A percentile compares a stretch with the other conserved stretches of the same genome.
phyloP scores from a whole-genome alignment of 441 rosid species.

The Eruca vesicaria region DNA sequence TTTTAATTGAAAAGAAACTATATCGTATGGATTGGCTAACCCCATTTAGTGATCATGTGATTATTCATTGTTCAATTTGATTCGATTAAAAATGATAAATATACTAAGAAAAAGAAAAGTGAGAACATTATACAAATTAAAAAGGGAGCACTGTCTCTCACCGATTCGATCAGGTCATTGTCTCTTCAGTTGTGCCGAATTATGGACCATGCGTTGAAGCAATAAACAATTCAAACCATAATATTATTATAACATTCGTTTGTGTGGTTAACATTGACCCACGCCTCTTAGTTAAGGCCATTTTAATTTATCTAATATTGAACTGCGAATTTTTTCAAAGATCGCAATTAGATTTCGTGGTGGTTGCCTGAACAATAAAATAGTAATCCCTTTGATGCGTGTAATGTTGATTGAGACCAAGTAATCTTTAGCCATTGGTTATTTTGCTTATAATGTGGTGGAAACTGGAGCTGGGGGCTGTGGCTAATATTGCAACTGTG shows the following conservation, averaged over 20 bases:
- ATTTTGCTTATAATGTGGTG: not conserved
- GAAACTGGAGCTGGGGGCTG: not conserved
- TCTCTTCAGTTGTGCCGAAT: slow-evolving; percentile 19
- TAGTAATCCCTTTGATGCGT: slow-evolving; percentile 13
- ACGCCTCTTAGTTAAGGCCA: slow-evolving; percentile 17
- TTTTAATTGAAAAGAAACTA: not conserved
- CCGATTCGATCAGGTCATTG: slow-evolving; percentile 26
- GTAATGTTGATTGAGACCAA: slow-evolving; percentile 7
- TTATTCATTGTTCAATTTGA: slow-evolving; percentile 1
- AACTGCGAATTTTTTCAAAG: not conserved
- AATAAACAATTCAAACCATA: not conserved
- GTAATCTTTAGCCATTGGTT: slow-evolving; percentile 14
- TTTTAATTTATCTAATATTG: not conserved
- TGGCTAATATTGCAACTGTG: not conserved
- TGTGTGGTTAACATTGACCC: slow-evolving; percentile 30
- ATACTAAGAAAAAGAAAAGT: not conserved
- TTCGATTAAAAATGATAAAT: slow-evolving; percentile 10
- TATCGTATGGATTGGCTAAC: not conserved
- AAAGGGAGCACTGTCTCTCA: slow-evolving; percentile 18
- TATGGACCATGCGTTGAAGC: slow-evolving; percentile 31
- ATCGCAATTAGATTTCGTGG: slow-evolving; percentile 16
- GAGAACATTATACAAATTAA: not conserved
- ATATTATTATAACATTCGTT: slow-evolving; percentile 12
- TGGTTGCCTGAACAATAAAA: slow-evolving; percentile 7
- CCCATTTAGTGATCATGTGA: not conserved